phyloP scores from a whole-genome alignment of 805 yeast genomes.

The Yamadazyma tumulicola region DNA sequence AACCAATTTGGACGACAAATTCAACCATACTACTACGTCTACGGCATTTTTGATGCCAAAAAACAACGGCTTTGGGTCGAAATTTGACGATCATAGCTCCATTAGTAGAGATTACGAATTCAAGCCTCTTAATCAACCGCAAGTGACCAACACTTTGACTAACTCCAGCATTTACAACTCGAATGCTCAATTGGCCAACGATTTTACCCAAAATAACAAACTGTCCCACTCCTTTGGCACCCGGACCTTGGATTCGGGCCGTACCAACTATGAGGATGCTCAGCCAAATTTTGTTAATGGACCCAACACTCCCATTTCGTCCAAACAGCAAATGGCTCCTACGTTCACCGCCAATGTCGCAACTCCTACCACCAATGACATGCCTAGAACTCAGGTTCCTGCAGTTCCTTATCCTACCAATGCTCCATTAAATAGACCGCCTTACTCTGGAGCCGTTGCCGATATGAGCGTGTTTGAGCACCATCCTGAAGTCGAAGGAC shows the following conservation, averaged over 20 bases:
- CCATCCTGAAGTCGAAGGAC: constrained; percentile 45
- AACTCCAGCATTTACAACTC: constrained; percentile 28
- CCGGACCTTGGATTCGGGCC: constrained; percentile 8
- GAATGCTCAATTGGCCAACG: constrained; percentile 30
- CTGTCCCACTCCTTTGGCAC: constrained; percentile 13
- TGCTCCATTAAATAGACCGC: constrained; percentile 17
- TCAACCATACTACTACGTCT: constrained; percentile 12
- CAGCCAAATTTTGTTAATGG: constrained; percentile 26
- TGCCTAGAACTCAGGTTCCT: constrained; percentile 18
- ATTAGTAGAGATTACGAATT: constrained; percentile 24
- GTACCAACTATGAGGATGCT: constrained; percentile 16
- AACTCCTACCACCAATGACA: constrained; percentile 22
- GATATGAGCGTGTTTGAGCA: constrained; percentile 38
- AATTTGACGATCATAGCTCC: constrained; percentile 16
- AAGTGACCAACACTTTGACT: constrained; percentile 5
- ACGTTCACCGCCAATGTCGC: constrained; percentile 23
- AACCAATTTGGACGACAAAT: constrained; percentile 19
- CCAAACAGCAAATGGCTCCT: constrained; percentile 32
- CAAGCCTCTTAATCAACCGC: constrained; percentile 15
- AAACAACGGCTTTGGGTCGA: constrained; percentile 5
- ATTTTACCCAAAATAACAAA: constrained; percentile 25
- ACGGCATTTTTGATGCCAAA: constrained; percentile 14
- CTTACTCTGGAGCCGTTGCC: constrained; percentile 10
- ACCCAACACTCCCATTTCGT: constrained; percentile 31
- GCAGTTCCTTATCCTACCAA: constrained; percentile 14